Conservation (phyloP, 2,329 filamentous ascomycete species). For the Colletotrichum tabaci region DNA sequence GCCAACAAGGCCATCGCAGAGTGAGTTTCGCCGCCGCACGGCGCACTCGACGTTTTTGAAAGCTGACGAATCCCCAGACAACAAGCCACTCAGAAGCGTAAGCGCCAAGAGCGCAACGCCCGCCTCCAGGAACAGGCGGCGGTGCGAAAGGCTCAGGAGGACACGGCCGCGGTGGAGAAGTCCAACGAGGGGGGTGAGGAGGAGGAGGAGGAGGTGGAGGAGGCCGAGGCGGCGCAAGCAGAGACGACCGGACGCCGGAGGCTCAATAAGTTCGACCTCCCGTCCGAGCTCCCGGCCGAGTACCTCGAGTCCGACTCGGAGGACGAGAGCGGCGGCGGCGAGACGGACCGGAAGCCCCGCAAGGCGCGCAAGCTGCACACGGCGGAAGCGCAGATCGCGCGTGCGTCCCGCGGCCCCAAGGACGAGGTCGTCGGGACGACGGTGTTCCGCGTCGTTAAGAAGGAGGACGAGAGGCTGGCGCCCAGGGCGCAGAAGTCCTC, state of each 20-base stretch:
- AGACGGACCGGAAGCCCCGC: constrained; percentile 46
- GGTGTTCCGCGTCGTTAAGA: constrained; percentile 65
- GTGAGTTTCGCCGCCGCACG: constrained; percentile 55
- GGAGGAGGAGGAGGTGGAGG: constrained; percentile 44
- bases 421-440: constrained; percentile 69
- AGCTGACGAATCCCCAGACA: constrained; percentile 56
- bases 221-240: constrained; percentile 44
- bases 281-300: constrained; percentile 66
- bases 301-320: constrained; percentile 69
- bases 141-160: constrained; percentile 58
- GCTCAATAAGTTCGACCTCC: constrained; percentile 55
- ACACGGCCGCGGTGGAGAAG: constrained; percentile 27
- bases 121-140: constrained; percentile 70
- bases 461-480: constrained; percentile 63
- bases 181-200: constrained; percentile 37
- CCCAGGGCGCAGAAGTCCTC: constrained; percentile 63
- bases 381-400: constrained; percentile 55
- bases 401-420: constrained; percentile 51
- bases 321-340: constrained; percentile 50
- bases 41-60: not conserved
- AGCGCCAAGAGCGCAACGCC: constrained; percentile 69
- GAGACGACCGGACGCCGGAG: constrained; percentile 45
- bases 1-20: constrained; percentile 66
- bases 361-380: constrained; percentile 63
- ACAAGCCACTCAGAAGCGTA: constrained; percentile 66